phyloP scores from a whole-genome alignment of 805 yeast genomes.

The Metschnikowia baotianmanensis region DNA sequence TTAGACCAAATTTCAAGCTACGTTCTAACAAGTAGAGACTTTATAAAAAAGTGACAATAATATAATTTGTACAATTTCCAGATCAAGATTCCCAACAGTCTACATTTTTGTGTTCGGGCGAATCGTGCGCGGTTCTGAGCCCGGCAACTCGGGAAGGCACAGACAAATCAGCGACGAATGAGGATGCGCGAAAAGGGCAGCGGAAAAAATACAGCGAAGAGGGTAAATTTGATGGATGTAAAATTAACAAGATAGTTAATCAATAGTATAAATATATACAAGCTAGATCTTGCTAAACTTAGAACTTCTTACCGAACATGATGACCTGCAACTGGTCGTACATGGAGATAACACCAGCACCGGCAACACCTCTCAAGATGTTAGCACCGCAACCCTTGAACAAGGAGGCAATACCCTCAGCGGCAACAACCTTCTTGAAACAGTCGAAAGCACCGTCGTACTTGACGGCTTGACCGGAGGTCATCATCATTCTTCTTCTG shows the following conservation, averaged over 20 bases:
- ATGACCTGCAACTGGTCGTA: constrained; percentile 96
- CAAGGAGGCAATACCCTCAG: constrained; percentile 90
- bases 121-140: too few relatives aligned
- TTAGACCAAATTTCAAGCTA: neutral
- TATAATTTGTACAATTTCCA: too few relatives aligned
- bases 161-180: constrained; percentile 9
- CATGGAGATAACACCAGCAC: constrained; percentile 98
- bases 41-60: too few relatives aligned
- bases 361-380: constrained; percentile 99
- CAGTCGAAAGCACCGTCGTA: constrained; percentile 94
- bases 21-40: too few relatives aligned
- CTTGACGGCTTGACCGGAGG: constrained; percentile 98
- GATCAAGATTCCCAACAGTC: too few relatives aligned
- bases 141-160: too few relatives aligned
- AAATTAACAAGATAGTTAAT: constrained; percentile 16
- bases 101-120: neutral
- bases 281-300: constrained; percentile 18
- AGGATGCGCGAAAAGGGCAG: constrained; percentile 7
- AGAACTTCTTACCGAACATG: constrained; percentile 93
- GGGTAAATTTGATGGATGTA: constrained; percentile 2
- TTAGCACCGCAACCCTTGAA: constrained; percentile 99
- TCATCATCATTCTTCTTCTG: constrained; percentile 99
- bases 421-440: constrained; percentile 87
- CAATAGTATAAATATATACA: constrained; percentile 21
- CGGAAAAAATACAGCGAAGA: neutral